Evolutionary conservation across 371 early-diverging fungal species (phyloP).

Genomic region (Neoconidiobolus thromboides): DNA sequence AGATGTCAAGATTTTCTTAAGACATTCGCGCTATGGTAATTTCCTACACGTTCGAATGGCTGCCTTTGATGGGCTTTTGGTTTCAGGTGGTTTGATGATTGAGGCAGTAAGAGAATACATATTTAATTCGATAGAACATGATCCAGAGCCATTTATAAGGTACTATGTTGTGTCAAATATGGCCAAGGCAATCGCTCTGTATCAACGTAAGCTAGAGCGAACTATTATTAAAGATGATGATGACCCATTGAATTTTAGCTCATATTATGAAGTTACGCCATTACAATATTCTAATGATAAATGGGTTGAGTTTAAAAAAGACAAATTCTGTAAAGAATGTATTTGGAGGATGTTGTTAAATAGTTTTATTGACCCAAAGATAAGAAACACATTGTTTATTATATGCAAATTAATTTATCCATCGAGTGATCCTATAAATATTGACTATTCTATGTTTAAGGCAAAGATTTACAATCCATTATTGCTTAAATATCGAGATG

Average conservation of each 20-base stretch:
- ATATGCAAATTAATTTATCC: not conserved
- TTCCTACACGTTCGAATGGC: constrained; percentile 35
- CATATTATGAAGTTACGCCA: not conserved
- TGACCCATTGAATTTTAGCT: not conserved
- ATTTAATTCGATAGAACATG: constrained; percentile 27
- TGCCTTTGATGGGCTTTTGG: constrained; percentile 40
- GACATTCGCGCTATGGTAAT: constrained; percentile 37
- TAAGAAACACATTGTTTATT: not conserved
- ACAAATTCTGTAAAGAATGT: not conserved
- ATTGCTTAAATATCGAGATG: no score
- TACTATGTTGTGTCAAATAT: constrained; percentile 19
- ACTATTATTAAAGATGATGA: not conserved
- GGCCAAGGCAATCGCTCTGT: not conserved
- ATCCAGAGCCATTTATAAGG: constrained; percentile 30
- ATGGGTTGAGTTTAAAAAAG: not conserved
- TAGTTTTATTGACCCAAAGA: not conserved
- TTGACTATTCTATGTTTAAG: not conserved
- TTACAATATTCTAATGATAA: not conserved
- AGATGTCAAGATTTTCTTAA: constrained; percentile 40
- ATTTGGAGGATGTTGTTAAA: not conserved
- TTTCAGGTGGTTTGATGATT: constrained; percentile 33
- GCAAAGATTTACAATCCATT: no score
- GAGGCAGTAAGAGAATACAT: constrained; percentile 24
- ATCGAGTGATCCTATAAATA: not conserved
- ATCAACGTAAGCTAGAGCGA: not conserved